A percentile compares a stretch with the other conserved stretches of the same genome.
Evolutionary conservation across 306 rosid species (phyloP).

Genomic region (Oxytropis ochrocephala): DNA sequence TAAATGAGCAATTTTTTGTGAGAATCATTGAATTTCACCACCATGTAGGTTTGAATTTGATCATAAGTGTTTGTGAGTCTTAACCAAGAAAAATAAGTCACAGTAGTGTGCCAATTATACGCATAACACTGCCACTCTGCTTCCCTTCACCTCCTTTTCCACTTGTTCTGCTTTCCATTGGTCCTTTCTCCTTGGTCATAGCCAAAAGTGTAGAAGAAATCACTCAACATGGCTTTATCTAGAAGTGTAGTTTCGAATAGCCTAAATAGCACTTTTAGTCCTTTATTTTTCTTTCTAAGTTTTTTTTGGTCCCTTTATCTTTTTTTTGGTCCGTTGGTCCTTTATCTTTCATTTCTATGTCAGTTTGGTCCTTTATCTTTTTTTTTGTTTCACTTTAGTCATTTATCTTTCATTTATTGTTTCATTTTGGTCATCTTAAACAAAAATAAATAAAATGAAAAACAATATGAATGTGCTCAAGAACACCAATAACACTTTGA

Average conservation of each 20-base stretch:
- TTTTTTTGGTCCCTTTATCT: too few species aligned
- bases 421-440: too few species aligned
- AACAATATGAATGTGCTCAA: too few species aligned
- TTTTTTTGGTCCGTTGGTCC: too few species aligned
- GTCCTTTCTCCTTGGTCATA: background rate
- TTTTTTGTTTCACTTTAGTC: too few species aligned
- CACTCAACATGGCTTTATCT: conserved; percentile 15
- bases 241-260: conserved; percentile 13
- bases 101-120: conserved; percentile 18
- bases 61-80: background rate
- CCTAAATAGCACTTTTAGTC: too few species aligned
- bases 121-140: conserved; percentile 1
- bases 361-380: too few species aligned
- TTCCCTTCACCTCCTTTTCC: background rate
- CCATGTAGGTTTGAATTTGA: background rate
- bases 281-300: too few species aligned
- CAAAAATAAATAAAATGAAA: too few species aligned
- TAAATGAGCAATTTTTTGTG: background rate
- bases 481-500: too few species aligned
- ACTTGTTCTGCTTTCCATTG: conserved; percentile 23
- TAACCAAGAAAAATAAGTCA: background rate
- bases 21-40: conserved; percentile 20
- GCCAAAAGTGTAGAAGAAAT: conserved; percentile 14
- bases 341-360: too few species aligned
- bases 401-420: too few species aligned